Evolutionary conservation across 164 flowering plant species (phyloP).

Genomic region (Protea cynaroides): DNA sequence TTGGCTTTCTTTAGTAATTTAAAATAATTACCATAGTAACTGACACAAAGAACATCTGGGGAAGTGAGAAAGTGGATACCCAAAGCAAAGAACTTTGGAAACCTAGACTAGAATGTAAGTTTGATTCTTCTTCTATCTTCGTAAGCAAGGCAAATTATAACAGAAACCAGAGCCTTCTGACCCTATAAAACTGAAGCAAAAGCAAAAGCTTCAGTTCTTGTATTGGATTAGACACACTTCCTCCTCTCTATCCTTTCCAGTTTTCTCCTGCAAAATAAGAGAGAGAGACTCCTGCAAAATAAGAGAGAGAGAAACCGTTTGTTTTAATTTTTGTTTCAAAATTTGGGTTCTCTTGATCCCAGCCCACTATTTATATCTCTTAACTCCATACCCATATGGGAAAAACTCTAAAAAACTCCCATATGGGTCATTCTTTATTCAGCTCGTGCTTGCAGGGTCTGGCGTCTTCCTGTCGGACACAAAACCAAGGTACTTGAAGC

Average conservation of each 20-base stretch:
- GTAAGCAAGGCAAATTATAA: slow-evolving; percentile 49
- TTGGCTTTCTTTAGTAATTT: slow-evolving; percentile 23
- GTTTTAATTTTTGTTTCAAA: slow-evolving; percentile 7
- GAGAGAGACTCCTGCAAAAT: slow-evolving; percentile 2
- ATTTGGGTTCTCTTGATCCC: slow-evolving; percentile 35
- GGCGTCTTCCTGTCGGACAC: slow-evolving; percentile 30
- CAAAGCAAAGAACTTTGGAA: slow-evolving; percentile 51
- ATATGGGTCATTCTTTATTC: slow-evolving; percentile 22
- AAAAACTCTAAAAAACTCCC: slow-evolving; percentile 28
- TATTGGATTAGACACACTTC: slow-evolving; percentile 65
- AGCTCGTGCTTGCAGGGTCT: slow-evolving; percentile 30
- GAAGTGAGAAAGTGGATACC: slow-evolving; percentile 50
- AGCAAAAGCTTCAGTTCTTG: slow-evolving; percentile 72
- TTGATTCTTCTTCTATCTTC: slow-evolving; percentile 35
- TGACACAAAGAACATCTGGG: slow-evolving; percentile 62
- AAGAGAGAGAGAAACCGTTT: not conserved
- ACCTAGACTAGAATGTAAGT: slow-evolving; percentile 20
- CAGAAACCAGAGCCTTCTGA: slow-evolving; percentile 24
- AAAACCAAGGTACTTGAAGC: slow-evolving; percentile 31
- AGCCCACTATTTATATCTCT: slow-evolving; percentile 37
- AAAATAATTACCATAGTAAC: slow-evolving; percentile 2
- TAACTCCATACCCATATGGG: slow-evolving; percentile 41
- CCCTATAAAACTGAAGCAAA: slow-evolving; percentile 37
- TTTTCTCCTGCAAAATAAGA: slow-evolving; percentile 9
- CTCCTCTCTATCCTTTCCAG: slow-evolving; percentile 13